These are phyloP conservation scores for Mycena sanguinolenta DNA, from an alignment of 768 basidiomycete species.

Conservation along the genomic window DNA sequence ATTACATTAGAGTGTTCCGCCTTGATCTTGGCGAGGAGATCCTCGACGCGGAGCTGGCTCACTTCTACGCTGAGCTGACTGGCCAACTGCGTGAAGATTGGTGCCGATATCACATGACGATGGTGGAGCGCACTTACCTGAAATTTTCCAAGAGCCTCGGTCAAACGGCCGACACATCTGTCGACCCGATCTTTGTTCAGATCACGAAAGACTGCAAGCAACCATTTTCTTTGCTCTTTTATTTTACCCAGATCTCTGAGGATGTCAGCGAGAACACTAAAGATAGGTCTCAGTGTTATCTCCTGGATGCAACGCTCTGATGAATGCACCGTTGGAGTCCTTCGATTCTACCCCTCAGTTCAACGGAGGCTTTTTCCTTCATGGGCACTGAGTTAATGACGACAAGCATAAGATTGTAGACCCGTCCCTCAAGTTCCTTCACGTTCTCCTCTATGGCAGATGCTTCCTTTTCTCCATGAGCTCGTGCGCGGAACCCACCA, in stretches of 20 bases:
- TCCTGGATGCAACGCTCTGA: too few species aligned
- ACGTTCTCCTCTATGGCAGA: not conserved
- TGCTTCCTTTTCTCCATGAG: not conserved
- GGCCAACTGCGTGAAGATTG: not conserved
- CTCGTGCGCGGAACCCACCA: not conserved
- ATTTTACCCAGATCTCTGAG: not conserved
- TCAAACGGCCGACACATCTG: not conserved
- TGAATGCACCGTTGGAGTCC: not conserved
- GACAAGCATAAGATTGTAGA: not conserved
- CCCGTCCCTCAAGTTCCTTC: not conserved
- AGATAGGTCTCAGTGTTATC: not conserved
- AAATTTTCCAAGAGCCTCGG: not conserved
- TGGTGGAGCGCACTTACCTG: not conserved
- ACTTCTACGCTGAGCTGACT: not conserved
- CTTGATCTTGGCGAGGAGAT: too few species aligned
- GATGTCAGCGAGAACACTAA: not conserved
- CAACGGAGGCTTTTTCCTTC: not conserved
- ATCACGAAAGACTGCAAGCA: not conserved
- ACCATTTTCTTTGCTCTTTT: not conserved
- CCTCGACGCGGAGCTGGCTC: too few species aligned
- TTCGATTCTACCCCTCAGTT: not conserved
- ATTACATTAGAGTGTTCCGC: too few species aligned
- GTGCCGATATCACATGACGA: not conserved
- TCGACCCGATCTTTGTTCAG: not conserved
- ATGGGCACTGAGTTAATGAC: not conserved